Conservation (phyloP, 2,329 filamentous ascomycete species). For the Fusarium gaditjirri region DNA sequence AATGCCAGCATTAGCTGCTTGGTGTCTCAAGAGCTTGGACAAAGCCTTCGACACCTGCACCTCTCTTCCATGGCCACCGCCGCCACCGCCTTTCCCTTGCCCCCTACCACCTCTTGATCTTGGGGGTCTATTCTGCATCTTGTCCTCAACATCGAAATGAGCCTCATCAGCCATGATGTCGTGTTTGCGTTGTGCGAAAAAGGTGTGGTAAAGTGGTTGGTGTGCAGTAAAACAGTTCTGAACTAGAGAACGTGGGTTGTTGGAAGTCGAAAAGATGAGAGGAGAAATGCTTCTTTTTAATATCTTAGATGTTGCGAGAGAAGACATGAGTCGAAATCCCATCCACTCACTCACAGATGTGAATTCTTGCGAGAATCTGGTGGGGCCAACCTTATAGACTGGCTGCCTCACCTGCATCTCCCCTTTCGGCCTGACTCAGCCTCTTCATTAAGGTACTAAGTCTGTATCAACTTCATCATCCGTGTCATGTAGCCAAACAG, state of each 20-base stretch:
- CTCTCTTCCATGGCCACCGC: constrained; percentile 53
- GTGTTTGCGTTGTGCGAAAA: background rate
- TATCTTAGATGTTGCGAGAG: background rate
- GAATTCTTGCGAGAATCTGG: constrained; percentile 7
- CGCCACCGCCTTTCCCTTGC: constrained; percentile 44
- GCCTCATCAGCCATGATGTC: constrained; percentile 34
- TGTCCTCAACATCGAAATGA: constrained; percentile 41
- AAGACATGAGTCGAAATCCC: constrained; percentile 6
- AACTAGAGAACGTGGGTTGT: background rate
- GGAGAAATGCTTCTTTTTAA: background rate
- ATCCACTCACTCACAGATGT: background rate
- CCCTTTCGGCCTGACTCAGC: constrained; percentile 43
- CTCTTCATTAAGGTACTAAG: background rate
- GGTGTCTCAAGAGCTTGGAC: constrained; percentile 65
- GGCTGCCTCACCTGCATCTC: constrained; percentile 2
- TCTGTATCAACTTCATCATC: background rate
- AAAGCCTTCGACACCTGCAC: constrained; percentile 64
- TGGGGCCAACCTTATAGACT: constrained; percentile 1
- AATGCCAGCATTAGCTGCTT: constrained; percentile 67
- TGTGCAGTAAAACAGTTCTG: background rate
- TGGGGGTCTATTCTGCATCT: constrained; percentile 32
- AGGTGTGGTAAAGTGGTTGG: background rate
- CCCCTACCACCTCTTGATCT: constrained; percentile 37
- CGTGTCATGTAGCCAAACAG: background rate
- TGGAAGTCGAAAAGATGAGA: background rate